Conservation (phyloP, 371 early-diverging fungal genomes). For the Apophysomyces sp. region DNA sequence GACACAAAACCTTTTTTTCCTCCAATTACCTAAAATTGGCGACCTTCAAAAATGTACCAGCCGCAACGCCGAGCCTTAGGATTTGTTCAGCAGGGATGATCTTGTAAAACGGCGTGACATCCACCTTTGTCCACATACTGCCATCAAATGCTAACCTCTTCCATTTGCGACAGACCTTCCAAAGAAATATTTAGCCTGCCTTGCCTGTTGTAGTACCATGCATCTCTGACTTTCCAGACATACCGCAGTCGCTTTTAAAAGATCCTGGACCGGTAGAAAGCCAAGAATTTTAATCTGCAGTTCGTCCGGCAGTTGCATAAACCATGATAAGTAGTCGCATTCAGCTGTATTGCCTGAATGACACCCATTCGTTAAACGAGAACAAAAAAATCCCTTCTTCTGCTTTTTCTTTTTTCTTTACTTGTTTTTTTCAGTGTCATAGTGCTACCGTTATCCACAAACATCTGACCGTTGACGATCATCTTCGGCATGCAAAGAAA, state of each 20-base stretch:
- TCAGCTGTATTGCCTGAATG: not conserved
- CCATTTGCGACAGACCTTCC: slow-evolving; percentile 48
- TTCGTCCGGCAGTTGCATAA: slow-evolving; percentile 35
- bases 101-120: slow-evolving; percentile 51
- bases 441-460: not conserved
- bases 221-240: not conserved
- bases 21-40: slow-evolving; percentile 52
- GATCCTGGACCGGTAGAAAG: slow-evolving; percentile 23
- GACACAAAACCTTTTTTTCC: not conserved
- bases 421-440: no score
- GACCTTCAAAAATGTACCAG: slow-evolving; percentile 49
- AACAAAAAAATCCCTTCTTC: no score
- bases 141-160: slow-evolving; percentile 50
- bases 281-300: slow-evolving; percentile 36
- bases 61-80: slow-evolving; percentile 40
- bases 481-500: not conserved
- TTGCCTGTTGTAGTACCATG: no score
- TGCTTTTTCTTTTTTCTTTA: no score
- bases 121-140: slow-evolving; percentile 50
- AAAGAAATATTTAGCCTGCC: no score
- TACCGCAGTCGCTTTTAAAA: slow-evolving; percentile 42
- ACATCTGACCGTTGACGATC: not conserved
- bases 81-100: slow-evolving; percentile 47
- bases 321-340: not conserved
- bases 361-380: not conserved